Evolutionary conservation across 2,329 filamentous ascomycete species (phyloP), one percentile per base, ranked within the genome.

Genomic region (Neonectria sp.): DNA sequence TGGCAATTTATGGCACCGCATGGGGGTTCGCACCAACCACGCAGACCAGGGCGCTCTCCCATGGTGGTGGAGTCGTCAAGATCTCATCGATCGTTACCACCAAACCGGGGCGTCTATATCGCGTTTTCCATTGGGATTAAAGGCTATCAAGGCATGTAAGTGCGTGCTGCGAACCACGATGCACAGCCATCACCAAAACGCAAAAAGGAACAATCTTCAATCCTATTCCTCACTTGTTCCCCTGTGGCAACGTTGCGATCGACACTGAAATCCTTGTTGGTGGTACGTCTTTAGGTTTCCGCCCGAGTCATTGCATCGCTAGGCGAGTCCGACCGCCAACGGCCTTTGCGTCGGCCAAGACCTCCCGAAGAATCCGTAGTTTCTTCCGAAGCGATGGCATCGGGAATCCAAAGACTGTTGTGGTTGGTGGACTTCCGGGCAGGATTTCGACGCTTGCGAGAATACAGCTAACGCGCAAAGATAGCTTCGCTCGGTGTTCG

Each of bases 231-330:
- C 43, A 29, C n/a, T 5, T 27, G 40, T 25, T 15, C n/a, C n/a
- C 11, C 15, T 17, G 3, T 12, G 17, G 43, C 11, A 24, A 27
- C 6, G 33, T 52, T 15, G 24, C n/a, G 57, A 60, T 60, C 33
- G 31, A 43, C 35, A 52, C 9, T 8, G 46, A 37, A 49, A 35
- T 35, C 31, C 31, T 59, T 25, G 45, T 25, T 48, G 27, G 35
- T 13, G 57, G 24, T 9, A 9, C 33, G 31, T 27, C 33, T 29
- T 49, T 29, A 40, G 31, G 21, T 31, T 43, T 24, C 21, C 13
- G 17, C 33, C 33, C 48, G 58, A 60, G 58, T 60, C 58, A 60
- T 53, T 24, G 35, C 58, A 33, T 45, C 33, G 46, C 55, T 46
- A 24, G 37, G 24, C 24, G 24, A 27, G 25, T 56, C 25, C n/a